Evolutionary conservation across 331 rosid genomes (phyloP), one percentile per base, ranked within the genome.

Genomic region (Saraca asoca): DNA sequence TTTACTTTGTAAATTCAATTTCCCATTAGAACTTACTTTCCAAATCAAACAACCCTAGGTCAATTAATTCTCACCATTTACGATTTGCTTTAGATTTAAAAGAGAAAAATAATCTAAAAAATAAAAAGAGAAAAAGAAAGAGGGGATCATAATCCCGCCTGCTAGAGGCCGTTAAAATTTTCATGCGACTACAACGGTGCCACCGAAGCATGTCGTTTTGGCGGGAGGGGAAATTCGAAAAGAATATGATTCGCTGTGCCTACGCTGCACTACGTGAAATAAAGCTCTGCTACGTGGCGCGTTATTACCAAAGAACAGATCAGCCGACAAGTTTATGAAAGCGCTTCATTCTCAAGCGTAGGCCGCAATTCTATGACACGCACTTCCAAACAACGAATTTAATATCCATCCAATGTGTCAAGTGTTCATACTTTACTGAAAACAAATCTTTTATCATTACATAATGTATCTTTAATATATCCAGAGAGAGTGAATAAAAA

Each of bases 161-260:
- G 18, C 42, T 9, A 12, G 33, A 60, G 10, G 63, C 79, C 76
- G 80, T 69, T 76, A 45, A 4, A 38, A 4, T 64, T 39, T 35
- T 54, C 43, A 39, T 10, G 43, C 11, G 66, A 19, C 34, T 41
- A 45, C 54, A 55, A 64, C 52, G 14, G 60, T 43, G 68, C 78
- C 70, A 44, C 62, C 39, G 51, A 35, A 39, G 59, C 50, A 6
- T 35, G 14, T 13, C 2, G 62, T 50, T 72, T 66, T 70, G 81
- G 87, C 81, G 85, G 75, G 73, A 44, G 5, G 7, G 0, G 11
- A 38, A 24, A 73, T 75, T 77, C 72, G 69, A 85, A 83, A 58
- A 24, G 64, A 24, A 16, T 1, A 57, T 51, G 17, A 2, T 74
- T 12, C 0, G 4, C 70, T 79, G 50, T 14, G 41, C 6, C 14